Conservation (phyloP, 2,329 filamentous ascomycete species). For the Chaetomium sp. region DNA sequence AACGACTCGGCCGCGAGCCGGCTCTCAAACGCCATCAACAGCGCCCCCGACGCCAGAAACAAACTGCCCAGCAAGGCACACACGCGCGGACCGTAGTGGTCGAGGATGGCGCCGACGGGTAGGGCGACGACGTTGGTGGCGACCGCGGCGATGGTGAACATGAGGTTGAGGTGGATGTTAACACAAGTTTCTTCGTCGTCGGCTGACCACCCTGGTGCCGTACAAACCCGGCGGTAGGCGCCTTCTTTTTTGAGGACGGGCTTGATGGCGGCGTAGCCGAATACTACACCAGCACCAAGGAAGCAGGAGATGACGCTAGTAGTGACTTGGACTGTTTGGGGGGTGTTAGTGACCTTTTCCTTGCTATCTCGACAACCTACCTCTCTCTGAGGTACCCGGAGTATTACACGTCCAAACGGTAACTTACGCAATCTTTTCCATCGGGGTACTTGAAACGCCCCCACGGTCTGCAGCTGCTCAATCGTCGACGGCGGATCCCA, state of each 20-base stretch:
- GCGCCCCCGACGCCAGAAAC: conserved; percentile 62
- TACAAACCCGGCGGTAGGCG: conserved; percentile 61
- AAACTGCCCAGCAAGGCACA: conserved; percentile 65
- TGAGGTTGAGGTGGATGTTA: conserved; percentile 69
- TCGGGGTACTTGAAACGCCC: conserved; percentile 47
- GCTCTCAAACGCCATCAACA: conserved; percentile 64
- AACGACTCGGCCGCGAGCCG: conserved; percentile 46
- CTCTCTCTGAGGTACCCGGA: background rate
- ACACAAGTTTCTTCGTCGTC: conserved; percentile 37
- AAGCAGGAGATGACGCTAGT: conserved; percentile 35
- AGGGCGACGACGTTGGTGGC: conserved; percentile 82
- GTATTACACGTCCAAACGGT: background rate
- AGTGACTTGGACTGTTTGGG: conserved; percentile 32
- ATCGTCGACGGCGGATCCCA: conserved; percentile 40
- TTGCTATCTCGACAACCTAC: too few species aligned
- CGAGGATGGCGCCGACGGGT: conserved; percentile 77
- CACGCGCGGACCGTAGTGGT: conserved; percentile 71
- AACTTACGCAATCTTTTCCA: conserved; percentile 48
- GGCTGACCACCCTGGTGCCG: conserved; percentile 20
- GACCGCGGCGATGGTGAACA: conserved; percentile 88
- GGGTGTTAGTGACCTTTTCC: background rate
- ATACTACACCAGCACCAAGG: conserved; percentile 70
- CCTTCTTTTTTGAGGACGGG: conserved; percentile 69
- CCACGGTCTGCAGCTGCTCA: conserved; percentile 41
- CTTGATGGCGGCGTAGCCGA: conserved; percentile 80